Percentiles rank a stretch among this genome's conserved stretches.
phyloP scores from a whole-genome alignment of 352 stramenopile species.

The Pythium sukuiense region DNA sequence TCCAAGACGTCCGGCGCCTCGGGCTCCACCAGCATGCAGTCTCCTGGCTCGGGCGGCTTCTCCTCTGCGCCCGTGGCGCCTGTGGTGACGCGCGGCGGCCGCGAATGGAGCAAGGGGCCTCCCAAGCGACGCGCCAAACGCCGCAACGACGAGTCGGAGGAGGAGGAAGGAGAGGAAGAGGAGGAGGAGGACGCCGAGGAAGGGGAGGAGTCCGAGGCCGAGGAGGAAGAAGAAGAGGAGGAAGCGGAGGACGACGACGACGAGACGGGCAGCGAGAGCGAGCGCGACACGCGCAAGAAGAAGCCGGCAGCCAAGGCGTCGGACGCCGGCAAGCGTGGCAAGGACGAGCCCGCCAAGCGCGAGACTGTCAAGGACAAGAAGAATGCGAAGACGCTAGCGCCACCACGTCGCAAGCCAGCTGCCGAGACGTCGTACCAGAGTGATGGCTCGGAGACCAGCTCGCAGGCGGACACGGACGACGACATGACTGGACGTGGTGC shows the following conservation, averaged over 20 bases:
- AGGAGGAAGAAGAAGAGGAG: conserved; percentile 14
- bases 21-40: conserved; percentile 19
- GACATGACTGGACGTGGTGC: conserved; percentile 20
- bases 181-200: conserved; percentile 11
- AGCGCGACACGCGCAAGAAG: conserved; percentile 20
- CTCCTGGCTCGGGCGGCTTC: conserved; percentile 33
- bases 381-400: not conserved
- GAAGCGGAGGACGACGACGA: not conserved
- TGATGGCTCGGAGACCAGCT: conserved; percentile 26
- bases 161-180: conserved; percentile 9
- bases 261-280: conserved; percentile 22
- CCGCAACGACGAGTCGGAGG: conserved; percentile 12
- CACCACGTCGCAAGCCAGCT: conserved; percentile 2
- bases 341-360: not conserved
- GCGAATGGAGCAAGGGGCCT: conserved; percentile 27
- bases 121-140: conserved; percentile 20
- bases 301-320: conserved; percentile 8
- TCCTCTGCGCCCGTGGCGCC: conserved; percentile 31
- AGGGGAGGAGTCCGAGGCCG: conserved; percentile 2
- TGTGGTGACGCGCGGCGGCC: conserved; percentile 33
- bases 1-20: conserved; percentile 1
- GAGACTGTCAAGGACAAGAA: conserved; percentile 2
- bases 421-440: conserved; percentile 9
- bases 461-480: conserved; percentile 25
- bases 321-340: not conserved